Evolutionary conservation across 176 grass and related monocot genomes (phyloP).

Genomic region (Sorghum bicolor): Sorghum_bicolor_NCBIv3 NC_012873.2:6501501-6502000

Average conservation of each 20-base stretch:
- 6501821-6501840: neutral
- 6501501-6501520: constrained; percentile 18
- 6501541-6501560: constrained; percentile 9
- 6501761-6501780: neutral
- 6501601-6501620: constrained; percentile 2
- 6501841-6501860: neutral
- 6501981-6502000: too few relatives aligned
- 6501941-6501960: too few relatives aligned
- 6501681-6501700: neutral
- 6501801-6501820: too few relatives aligned
- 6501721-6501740: constrained; percentile 42
- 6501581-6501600: neutral
- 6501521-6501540: constrained; percentile 32
- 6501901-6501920: too few relatives aligned
- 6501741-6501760: neutral
- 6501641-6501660: constrained; percentile 28
- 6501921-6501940: too few relatives aligned
- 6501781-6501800: too few relatives aligned
- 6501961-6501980: too few relatives aligned
- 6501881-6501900: too few relatives aligned
- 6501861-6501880: too few relatives aligned
- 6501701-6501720: neutral
- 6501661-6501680: constrained; percentile 27
- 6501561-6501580: neutral
- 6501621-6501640: constrained; percentile 2